A percentile compares a stretch with the other conserved stretches of the same genome.
Evolutionary conservation across 768 basidiomycete genomes (phyloP).

Genomic region (Leccinum incarnatum): DNA sequence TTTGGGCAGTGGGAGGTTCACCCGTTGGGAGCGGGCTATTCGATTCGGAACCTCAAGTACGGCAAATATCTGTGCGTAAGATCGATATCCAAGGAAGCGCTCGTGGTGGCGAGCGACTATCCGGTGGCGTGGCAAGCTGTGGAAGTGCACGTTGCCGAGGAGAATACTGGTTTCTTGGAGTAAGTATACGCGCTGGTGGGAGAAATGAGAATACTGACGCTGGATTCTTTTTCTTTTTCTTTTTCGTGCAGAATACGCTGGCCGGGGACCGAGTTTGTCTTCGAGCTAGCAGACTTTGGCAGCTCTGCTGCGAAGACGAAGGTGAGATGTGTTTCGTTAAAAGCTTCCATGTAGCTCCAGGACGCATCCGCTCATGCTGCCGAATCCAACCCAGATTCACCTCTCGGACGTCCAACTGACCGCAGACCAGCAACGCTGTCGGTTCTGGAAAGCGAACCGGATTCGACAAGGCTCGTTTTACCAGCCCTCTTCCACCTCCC

Average conservation of each 20-base stretch:
- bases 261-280: constrained; percentile 28
- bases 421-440: constrained; percentile 25
- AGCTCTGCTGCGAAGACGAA: constrained; percentile 30
- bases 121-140: constrained; percentile 28
- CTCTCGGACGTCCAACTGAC: constrained; percentile 24
- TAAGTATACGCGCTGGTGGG: constrained; percentile 2
- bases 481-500: constrained; percentile 18
- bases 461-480: constrained; percentile 30
- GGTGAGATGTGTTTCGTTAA: constrained; percentile 9
- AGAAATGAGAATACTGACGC: neutral
- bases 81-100: constrained; percentile 24
- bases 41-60: constrained; percentile 31
- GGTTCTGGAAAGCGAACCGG: constrained; percentile 32
- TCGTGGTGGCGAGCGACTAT: constrained; percentile 26
- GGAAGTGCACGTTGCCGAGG: constrained; percentile 25
- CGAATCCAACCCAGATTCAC: constrained; percentile 15
- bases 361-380: neutral
- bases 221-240: neutral
- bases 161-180: constrained; percentile 30
- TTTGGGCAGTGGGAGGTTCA: constrained; percentile 29
- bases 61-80: constrained; percentile 30
- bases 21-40: constrained; percentile 29
- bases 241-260: constrained; percentile 24
- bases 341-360: neutral
- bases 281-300: constrained; percentile 26